Evolutionary conservation across 768 basidiomycete genomes (phyloP), one percentile per base, ranked within the genome.

Genomic region (Hericium erinaceus): DNA sequence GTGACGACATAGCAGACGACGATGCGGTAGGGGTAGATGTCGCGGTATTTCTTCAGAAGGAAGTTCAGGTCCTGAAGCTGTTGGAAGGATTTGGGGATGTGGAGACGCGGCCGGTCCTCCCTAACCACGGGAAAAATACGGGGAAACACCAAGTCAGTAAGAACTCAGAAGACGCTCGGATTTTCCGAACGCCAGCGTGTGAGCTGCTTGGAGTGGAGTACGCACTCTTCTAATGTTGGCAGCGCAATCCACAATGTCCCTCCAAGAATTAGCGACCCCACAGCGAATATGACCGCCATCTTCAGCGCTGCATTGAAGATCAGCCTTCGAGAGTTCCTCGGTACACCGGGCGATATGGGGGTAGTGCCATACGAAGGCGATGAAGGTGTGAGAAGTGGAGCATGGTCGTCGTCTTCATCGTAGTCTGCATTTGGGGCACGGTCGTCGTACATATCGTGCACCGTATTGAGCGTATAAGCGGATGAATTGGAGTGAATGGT

Each of bases 11-110:
- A 98, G 70, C 91, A 95, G 37, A 94, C 69, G 52, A 97, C 74
- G 60, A 95, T 89, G 51, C 92, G 82, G 70, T 78, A 82, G 3
- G 92, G 92, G 69, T 93, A 91, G 61, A 91, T 87, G 58, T 88
- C 83, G 51, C 92, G 81, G 72, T 98, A 98, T 68, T 95, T 95
- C 78, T 92, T 93, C 40, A 94, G 75, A 6, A 95, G 82, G 20
- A 69, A 74, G 67, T 98, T 97, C 54, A 98, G 79, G 7, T 81
- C 84, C 67, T 98, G 85, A 11, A 98, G 78, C 68, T 98, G 84
- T 18, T 77, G 79, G 63, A 98, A 98, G 3, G 87, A 89, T 68
- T 87, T 91, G 12, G 95, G 95, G 54, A 98, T 80, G 64, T 83
- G 85, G 24, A 98, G 77, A 28, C 79, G 67, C 0, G 81, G 83